Percentiles rank a stretch among this genome's conserved stretches.
These are phyloP conservation scores for Taxawa tesnikishii DNA, from an alignment of 2,329 filamentous ascomycete species.

Conservation along the genomic window DNA sequence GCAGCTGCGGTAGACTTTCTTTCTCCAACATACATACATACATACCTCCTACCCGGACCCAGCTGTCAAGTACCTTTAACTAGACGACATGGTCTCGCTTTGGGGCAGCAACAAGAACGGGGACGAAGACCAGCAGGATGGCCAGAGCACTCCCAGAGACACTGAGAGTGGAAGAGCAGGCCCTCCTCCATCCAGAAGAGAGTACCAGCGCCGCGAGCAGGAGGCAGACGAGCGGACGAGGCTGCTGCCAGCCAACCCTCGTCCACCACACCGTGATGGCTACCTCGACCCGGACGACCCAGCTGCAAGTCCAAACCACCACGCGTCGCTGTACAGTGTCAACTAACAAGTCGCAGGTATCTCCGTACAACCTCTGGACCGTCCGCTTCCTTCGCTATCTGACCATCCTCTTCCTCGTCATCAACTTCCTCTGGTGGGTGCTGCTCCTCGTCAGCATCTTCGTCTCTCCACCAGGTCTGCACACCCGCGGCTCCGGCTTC, in stretches of 20 bases:
- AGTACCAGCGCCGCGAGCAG: constrained; percentile 14
- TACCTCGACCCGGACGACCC: constrained; percentile 71
- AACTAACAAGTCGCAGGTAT: constrained; percentile 36
- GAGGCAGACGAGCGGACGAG: constrained; percentile 51
- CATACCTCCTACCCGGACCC: too few species aligned
- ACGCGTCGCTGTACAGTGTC: background rate
- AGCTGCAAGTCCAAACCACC: constrained; percentile 44
- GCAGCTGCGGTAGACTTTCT: too few species aligned
- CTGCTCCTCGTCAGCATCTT: constrained; percentile 81
- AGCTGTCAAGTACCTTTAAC: constrained; percentile 6
- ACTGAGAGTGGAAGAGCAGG: constrained; percentile 7
- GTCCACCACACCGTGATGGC: constrained; percentile 48
- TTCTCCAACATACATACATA: too few species aligned
- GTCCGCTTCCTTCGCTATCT: constrained; percentile 70
- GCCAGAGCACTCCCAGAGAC: constrained; percentile 14
- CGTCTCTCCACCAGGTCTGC: constrained; percentile 75
- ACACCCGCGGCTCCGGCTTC: constrained; percentile 84
- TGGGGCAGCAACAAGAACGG: constrained; percentile 42
- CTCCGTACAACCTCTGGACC: constrained; percentile 90
- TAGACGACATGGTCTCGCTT: constrained; percentile 36
- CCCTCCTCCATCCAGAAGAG: constrained; percentile 15
- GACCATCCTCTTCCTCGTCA: constrained; percentile 60
- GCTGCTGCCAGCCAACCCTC: constrained; percentile 47
- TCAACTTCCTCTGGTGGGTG: constrained; percentile 88
- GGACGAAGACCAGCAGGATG: constrained; percentile 21